These are phyloP conservation scores for Gynostemma pentaphyllum DNA, from an alignment of 306 rosid species.

Conservation along the genomic window DNA sequence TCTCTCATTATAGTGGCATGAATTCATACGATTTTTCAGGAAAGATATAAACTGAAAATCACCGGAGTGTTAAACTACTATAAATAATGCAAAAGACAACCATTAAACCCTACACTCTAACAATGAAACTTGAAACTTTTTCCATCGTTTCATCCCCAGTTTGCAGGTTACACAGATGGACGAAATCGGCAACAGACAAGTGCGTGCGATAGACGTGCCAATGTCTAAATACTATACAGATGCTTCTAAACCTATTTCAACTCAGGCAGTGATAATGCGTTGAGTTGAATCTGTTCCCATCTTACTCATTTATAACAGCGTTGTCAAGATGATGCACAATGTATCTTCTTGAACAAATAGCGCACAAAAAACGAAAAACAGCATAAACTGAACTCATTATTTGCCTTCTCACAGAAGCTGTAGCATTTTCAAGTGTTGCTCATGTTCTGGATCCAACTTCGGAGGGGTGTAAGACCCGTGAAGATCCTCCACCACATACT, in stretches of 20 bases:
- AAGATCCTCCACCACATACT: conserved; percentile 88
- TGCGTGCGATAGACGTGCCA: neutral
- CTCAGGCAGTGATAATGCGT: neutral
- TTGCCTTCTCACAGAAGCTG: conserved; percentile 45
- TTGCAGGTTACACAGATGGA: neutral
- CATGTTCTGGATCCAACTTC: conserved; percentile 78
- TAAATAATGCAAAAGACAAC: too few species aligned
- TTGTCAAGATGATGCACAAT: neutral
- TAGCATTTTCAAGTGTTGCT: conserved; percentile 89
- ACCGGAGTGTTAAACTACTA: too few species aligned
- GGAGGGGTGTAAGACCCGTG: conserved; percentile 71
- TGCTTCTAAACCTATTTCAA: too few species aligned
- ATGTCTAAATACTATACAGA: neutral
- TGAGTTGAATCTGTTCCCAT: neutral
- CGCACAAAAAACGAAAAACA: neutral
- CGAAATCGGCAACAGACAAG: neutral
- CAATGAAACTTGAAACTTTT: too few species aligned
- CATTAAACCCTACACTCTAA: too few species aligned
- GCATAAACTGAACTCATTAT: conserved; percentile 5
- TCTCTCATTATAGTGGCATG: too few species aligned
- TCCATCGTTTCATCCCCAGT: neutral
- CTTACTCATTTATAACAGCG: conserved; percentile 7
- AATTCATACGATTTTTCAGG: too few species aligned
- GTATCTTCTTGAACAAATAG: neutral
- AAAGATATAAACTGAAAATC: too few species aligned